phyloP scores from a whole-genome alignment of 176 grass and related monocot genomes.

The Eleusine coracana region DNA sequence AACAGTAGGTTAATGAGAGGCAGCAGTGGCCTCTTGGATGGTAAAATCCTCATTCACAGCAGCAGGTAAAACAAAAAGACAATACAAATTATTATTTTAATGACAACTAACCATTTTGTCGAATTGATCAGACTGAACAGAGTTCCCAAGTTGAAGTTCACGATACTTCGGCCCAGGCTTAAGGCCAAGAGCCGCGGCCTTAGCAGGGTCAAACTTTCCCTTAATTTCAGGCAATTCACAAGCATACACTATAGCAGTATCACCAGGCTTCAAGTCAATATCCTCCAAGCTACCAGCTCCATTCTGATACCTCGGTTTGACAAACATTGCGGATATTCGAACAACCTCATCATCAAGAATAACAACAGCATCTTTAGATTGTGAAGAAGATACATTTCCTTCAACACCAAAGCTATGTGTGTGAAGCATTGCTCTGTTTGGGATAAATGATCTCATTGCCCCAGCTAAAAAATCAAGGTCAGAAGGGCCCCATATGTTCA shows the following conservation, averaged over 20 bases:
- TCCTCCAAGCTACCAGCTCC: constrained; percentile 44
- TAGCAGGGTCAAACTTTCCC: constrained; percentile 92
- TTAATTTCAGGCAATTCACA: constrained; percentile 93
- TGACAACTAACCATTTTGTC: constrained; percentile 63
- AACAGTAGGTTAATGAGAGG: neutral
- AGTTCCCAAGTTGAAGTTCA: constrained; percentile 91
- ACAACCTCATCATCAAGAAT: constrained; percentile 92
- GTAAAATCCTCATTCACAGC: constrained; percentile 15
- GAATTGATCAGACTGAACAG: constrained; percentile 72
- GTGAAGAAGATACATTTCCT: constrained; percentile 41
- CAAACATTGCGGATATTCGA: constrained; percentile 80
- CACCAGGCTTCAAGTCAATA: constrained; percentile 66
- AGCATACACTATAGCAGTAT: constrained; percentile 85
- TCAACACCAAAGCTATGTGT: constrained; percentile 81
- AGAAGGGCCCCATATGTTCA: constrained; percentile 97
- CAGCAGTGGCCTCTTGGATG: neutral
- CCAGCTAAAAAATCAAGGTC: constrained; percentile 81
- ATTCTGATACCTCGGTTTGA: constrained; percentile 61
- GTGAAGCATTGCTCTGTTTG: constrained; percentile 92
- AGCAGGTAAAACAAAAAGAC: neutral
- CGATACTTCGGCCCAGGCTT: constrained; percentile 82
- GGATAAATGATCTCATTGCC: constrained; percentile 93
- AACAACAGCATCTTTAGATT: constrained; percentile 55
- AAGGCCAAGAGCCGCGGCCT: constrained; percentile 74
- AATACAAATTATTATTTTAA: neutral